These are phyloP conservation scores for Calonectria montana DNA, from an alignment of 2,329 filamentous ascomycete genomes.

Conservation along the genomic window DNA sequence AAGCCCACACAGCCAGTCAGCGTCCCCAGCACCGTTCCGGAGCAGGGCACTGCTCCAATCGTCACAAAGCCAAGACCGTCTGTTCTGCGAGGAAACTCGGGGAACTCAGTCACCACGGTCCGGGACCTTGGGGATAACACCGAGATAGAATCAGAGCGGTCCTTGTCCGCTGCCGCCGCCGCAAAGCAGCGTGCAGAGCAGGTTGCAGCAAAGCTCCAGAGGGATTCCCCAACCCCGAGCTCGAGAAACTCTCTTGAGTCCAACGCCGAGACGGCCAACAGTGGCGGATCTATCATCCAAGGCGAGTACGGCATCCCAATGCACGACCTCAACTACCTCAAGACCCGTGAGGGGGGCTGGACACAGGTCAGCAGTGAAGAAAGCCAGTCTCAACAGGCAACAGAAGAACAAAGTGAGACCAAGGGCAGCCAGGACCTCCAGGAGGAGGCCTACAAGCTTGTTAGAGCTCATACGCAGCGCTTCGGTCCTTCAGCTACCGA, in stretches of 20 bases:
- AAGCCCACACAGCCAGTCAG: conserved; percentile 38
- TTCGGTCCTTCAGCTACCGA: conserved; percentile 23
- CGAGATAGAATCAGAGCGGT: conserved; percentile 41
- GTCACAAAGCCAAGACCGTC: conserved; percentile 52
- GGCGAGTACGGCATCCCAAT: conserved; percentile 47
- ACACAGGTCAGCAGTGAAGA: background rate
- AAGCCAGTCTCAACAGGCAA: background rate
- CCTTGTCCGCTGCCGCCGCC: conserved; percentile 45
- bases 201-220: conserved; percentile 54
- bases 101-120: conserved; percentile 49
- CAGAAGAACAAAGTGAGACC: conserved; percentile 20
- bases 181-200: conserved; percentile 53
- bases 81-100: conserved; percentile 55
- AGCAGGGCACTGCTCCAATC: conserved; percentile 21
- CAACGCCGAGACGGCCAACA: conserved; percentile 43
- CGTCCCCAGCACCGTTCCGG: conserved; percentile 27
- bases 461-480: conserved; percentile 54
- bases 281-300: conserved; percentile 39
- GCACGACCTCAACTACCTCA: conserved; percentile 41
- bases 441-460: conserved; percentile 55
- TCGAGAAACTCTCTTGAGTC: conserved; percentile 54
- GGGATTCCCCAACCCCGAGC: conserved; percentile 47
- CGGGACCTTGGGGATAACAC: conserved; percentile 41
- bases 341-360: background rate
- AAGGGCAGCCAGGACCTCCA: conserved; percentile 26